phyloP scores from a whole-genome alignment of 805 yeast species.

The Saccharomycopsis sp. region DNA sequence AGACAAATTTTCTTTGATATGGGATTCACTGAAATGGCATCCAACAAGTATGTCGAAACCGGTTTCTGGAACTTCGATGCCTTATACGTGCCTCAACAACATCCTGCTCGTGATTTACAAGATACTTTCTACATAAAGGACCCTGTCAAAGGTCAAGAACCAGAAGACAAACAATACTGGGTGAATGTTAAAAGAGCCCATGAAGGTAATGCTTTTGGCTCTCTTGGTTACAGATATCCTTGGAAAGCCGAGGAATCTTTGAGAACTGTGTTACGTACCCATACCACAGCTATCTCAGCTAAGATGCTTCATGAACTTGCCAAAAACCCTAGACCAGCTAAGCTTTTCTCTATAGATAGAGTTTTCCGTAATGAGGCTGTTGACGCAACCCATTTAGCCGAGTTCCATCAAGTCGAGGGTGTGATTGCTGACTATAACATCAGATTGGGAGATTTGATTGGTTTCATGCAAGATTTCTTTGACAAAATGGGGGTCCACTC shows the following conservation, averaged over 20 bases:
- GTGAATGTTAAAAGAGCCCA: conserved; percentile 77
- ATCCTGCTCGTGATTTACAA: conserved; percentile 98
- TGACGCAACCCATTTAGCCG: conserved; percentile 98
- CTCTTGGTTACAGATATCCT: conserved; percentile 97
- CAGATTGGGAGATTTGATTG: conserved; percentile 92
- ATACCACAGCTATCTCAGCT: conserved; percentile 92
- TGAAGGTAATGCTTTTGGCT: conserved; percentile 83
- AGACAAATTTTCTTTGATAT: conserved; percentile 94
- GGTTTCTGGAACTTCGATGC: conserved; percentile 99
- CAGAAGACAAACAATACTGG: conserved; percentile 75
- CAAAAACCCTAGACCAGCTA: conserved; percentile 76
- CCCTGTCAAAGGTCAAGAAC: conserved; percentile 74
- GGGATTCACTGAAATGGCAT: conserved; percentile 99
- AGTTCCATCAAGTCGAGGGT: conserved; percentile 99
- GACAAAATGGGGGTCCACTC: conserved; percentile 95
- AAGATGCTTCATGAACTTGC: conserved; percentile 84
- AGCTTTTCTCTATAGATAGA: conserved; percentile 93
- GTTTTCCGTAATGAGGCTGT: conserved; percentile 99
- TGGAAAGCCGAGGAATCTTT: conserved; percentile 91
- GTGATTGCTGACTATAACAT: conserved; percentile 94
- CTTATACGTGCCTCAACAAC: conserved; percentile 96
- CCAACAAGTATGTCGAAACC: conserved; percentile 94
- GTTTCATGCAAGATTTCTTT: conserved; percentile 97
- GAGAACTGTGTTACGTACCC: conserved; percentile 91
- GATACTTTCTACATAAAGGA: conserved; percentile 97